Base-by-base conservation (phyloP, 352 stramenopile genomes). In the Phytophthora podocarpi region DNA sequence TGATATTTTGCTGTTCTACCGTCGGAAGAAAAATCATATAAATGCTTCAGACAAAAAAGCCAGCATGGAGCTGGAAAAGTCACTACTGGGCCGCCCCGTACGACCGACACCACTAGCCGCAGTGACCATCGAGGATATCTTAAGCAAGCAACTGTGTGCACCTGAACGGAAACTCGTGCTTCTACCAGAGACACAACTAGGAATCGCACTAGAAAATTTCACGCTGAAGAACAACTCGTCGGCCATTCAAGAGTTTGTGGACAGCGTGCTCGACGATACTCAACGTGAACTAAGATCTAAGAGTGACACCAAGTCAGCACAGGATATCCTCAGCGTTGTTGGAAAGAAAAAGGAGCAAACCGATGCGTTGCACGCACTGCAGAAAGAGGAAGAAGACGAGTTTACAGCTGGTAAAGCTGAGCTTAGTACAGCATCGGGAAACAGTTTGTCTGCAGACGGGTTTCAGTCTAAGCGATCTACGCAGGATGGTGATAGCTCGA, bases 1-100 rank as follows among this genome's bases (percentile, higher is more conserved):
- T 60, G 87, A 96, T 42, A 89, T 97, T 53, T 62, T 97, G 50
- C 72, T 94, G 8, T 97, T 95, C 53, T 81, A 81, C 59, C 58
- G 86, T 6, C 72, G 69, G 12, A 95, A 93, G 67, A 87, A 84
- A 42, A 72, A 85, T 30, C 67, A 69, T n/a, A 50, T 73, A 6
- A 68, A 67, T 53, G 71, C 73, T 37, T 62, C 69, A n/a, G 71
- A 78, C 43, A 82, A 87, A 47, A 69, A 82, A 26, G 53, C 52
- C 1, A 67, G 71, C 2, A 67, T 53, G 24, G 72, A 65, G 20
- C 43, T 75, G 23, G 42, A 79, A 16, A 79, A 80, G 26, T 59
- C 59, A 1, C 48, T 66, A 2, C 43, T 87, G 10, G 42, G 62
- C 1, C 72, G 70, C 32, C 80, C 84, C 4, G 83, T 95, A 12